Base-by-base conservation (phyloP, 306 rosid species). In the Ziziphus jujuba region DNA sequence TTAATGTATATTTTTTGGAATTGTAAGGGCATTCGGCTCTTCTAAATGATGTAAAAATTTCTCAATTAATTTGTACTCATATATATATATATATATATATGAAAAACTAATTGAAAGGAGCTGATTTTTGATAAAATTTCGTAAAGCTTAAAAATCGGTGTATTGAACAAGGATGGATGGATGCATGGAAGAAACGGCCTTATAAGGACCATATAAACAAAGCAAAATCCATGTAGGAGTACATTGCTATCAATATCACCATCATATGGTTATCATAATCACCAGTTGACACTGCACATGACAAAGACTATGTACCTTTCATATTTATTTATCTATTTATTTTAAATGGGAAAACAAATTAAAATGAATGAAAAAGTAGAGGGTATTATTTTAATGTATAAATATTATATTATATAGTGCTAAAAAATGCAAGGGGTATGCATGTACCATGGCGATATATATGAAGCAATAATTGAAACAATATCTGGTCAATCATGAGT, bases 211-310 rank as follows among this genome's bases (percentile, higher is more conserved):
- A 23, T 56, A 60, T 16, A 49, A 49, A 15, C 50, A 45, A 45
- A 45, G 16, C 16, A 9, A 45, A 45, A 15, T 11, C 8, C 21
- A 49, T 49, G 17, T 49, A 14, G 0, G 5, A 16, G 70, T 67
- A 45, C 43, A 63, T 48, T 66, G 63, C 58, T 77, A 75, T 75
- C 66, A 70, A 63, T 72, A 43, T 70, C 72, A 65, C 80, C 81
- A 66, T 79, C 75, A 77, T 65, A 80, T 75, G 63, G 70, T 47
- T 67, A 76, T 73, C 79, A 74, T 67, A 68, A 49, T 56, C 71
- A 58, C 69, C 66, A 36, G 73, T 69, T 20, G 65, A 59, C 75
- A 71, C 67, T 65, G 34, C 81, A 82, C 72, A 73, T 69, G 84
- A 60, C 75, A 76, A 71, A 74, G 66, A 71, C 76, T 13, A 44